Percentiles rank a stretch among this genome's conserved stretches.
These are phyloP conservation scores for Gliomastix tumulicola DNA, from an alignment of 2,329 filamentous ascomycete genomes.

Conservation along the genomic window DNA sequence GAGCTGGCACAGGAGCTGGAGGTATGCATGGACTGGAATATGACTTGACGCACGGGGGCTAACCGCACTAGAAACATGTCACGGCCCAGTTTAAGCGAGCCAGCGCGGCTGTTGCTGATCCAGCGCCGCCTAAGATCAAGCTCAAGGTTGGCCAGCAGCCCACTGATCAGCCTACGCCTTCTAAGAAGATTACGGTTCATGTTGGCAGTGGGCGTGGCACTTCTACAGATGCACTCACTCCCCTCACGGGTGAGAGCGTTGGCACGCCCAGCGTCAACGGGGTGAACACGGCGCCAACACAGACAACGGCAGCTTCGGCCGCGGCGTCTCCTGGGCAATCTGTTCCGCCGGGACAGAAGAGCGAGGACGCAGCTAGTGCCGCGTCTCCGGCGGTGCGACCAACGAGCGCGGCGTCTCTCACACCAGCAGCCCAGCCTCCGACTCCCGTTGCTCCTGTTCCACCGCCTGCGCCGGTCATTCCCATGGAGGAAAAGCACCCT, in stretches of 20 bases:
- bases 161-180: slow-evolving; percentile 32
- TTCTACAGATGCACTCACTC: too few relatives aligned
- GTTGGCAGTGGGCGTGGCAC: slow-evolving; percentile 51
- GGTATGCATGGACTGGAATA: slow-evolving; percentile 34
- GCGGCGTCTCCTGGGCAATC: neutral
- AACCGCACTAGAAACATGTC: too few relatives aligned
- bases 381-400: slow-evolving; percentile 7
- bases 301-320: too few relatives aligned
- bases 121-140: slow-evolving; percentile 71
- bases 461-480: slow-evolving; percentile 18
- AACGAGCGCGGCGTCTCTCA: slow-evolving; percentile 6
- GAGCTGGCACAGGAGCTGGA: slow-evolving; percentile 71
- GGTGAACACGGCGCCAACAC: too few relatives aligned
- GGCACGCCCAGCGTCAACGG: too few relatives aligned
- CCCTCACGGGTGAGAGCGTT: too few relatives aligned
- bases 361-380: slow-evolving; percentile 11
- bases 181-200: slow-evolving; percentile 66
- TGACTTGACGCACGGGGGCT: neutral
- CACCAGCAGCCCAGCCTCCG: slow-evolving; percentile 3
- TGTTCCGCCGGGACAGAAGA: neutral
- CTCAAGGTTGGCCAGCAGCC: slow-evolving; percentile 56
- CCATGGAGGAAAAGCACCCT: slow-evolving; percentile 26
- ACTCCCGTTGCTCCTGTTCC: slow-evolving; percentile 12
- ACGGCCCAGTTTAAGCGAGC: slow-evolving; percentile 63
- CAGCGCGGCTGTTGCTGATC: slow-evolving; percentile 65